These are phyloP conservation scores for Amanita pseudoporphyria DNA, from an alignment of 768 basidiomycete genomes.

Conservation along the genomic window DNA sequence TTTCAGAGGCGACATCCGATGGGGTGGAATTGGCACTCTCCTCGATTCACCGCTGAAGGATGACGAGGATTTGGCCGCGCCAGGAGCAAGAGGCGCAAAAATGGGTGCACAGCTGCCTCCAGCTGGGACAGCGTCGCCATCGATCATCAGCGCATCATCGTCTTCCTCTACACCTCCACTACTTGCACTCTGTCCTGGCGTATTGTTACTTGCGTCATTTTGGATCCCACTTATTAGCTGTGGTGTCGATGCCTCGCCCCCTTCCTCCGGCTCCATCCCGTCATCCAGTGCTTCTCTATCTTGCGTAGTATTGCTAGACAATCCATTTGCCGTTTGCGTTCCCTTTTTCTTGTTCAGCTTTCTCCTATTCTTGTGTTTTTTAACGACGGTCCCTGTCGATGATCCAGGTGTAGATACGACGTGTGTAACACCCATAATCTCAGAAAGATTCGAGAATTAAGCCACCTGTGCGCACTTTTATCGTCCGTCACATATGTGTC, in stretches of 20 bases:
- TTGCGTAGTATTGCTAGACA: neutral
- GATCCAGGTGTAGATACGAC: neutral
- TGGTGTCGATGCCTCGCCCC: neutral
- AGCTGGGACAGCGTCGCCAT: conserved; percentile 58
- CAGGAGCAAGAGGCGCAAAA: conserved; percentile 34
- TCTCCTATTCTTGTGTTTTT: conserved; percentile 6
- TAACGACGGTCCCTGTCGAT: neutral
- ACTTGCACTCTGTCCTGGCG: neutral
- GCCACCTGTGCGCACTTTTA: too few species aligned
- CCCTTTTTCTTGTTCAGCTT: conserved; percentile 7
- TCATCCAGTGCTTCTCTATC: neutral
- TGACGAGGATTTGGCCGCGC: conserved; percentile 62
- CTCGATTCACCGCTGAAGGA: conserved; percentile 83
- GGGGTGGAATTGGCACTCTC: conserved; percentile 87
- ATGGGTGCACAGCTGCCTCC: conserved; percentile 35
- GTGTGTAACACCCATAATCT: conserved; percentile 6
- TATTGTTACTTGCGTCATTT: neutral
- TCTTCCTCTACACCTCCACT: neutral
- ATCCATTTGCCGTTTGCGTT: neutral
- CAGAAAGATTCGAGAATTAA: neutral
- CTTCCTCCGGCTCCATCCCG: neutral
- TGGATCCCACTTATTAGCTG: neutral
- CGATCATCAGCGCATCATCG: conserved; percentile 20
- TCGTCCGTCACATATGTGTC: too few species aligned
- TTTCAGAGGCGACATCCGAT: conserved; percentile 95